Base-by-base conservation (phyloP, 2,329 filamentous ascomycete species). In the Colletotrichum costaricense region DNA sequence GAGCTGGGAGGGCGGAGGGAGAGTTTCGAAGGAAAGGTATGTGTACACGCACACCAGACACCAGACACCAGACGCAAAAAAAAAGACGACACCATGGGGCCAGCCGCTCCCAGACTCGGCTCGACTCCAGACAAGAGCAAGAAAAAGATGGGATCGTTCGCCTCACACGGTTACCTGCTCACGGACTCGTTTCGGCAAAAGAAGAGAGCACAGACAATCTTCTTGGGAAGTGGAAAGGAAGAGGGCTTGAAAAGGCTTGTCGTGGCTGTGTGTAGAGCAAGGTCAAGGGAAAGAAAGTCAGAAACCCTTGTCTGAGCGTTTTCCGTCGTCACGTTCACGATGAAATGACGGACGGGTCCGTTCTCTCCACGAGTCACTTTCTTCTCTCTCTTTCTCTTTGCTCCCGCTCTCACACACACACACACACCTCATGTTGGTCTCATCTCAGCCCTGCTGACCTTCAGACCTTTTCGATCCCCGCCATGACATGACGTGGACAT, bases 401-500 rank as follows among this genome's bases (percentile, higher is more conserved):
- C 30, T 33, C 30, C 30, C 33, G 3, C 33, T 35, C 33, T 12
- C 33, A 3, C 8, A 1, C 30, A 11, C 30, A 33, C 8, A 35
- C 33, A 35, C 33, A 63, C 46, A 67, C 58, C 63, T 68, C 69
- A 62, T 35, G 46, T 49, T 67, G 69, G 63, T 71, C 69, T 71
- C 69, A 68, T 67, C 56, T 71, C 63, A 71, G 69, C 63, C 69
- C 69, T 67, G 69, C 63, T 71, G 57, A 68, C 56, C 63, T 49
- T 35, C 16, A 42, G 38, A 42, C 14, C 14, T 42, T 19, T 42
- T 35, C 33, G 46, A 42, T 19, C 28, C 46, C 46, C 28, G 46
- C 62, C 30, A 16, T 38, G 62, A 63, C n/a, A 38, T 49, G 63
- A 62, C 57, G 26, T 55, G 69, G 56, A 49, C 57, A 26, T 19